Conservation (phyloP, 2,329 filamentous ascomycete species). For the Dothidotthia symphoricarpi region DNA sequence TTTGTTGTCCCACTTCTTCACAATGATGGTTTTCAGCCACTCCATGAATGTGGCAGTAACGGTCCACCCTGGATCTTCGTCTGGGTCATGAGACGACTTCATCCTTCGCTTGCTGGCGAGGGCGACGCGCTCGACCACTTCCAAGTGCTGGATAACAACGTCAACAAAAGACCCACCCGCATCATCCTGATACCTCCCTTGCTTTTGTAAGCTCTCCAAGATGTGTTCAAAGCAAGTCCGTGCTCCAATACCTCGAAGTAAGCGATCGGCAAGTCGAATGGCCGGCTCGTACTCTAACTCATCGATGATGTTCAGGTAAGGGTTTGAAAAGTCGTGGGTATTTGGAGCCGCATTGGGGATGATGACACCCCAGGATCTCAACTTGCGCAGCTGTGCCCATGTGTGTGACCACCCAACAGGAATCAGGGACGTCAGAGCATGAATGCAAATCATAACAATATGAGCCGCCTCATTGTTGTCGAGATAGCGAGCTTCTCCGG, state of each 20-base stretch:
- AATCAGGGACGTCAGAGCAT: conserved; percentile 40
- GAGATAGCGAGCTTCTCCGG: conserved; percentile 22
- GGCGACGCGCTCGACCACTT: conserved; percentile 22
- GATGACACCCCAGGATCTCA: conserved; percentile 40
- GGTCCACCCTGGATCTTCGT: conserved; percentile 38
- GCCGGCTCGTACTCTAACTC: conserved; percentile 54
- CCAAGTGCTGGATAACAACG: conserved; percentile 27
- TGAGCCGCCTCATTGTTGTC: conserved; percentile 41
- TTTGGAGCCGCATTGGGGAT: conserved; percentile 20
- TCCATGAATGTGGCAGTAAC: conserved; percentile 53
- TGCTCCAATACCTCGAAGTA: conserved; percentile 51
- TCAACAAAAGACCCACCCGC: not conserved
- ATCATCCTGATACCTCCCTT: not conserved
- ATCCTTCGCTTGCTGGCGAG: conserved; percentile 21
- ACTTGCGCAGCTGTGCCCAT: conserved; percentile 40
- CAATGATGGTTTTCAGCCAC: conserved; percentile 71
- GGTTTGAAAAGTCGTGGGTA: conserved; percentile 25
- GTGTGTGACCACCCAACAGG: conserved; percentile 31
- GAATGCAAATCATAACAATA: conserved; percentile 43
- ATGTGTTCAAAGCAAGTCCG: conserved; percentile 52
- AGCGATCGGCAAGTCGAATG: conserved; percentile 49
- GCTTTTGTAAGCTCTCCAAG: conserved; percentile 30
- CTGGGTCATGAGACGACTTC: conserved; percentile 9
- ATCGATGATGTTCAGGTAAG: conserved; percentile 41
- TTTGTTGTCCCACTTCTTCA: conserved; percentile 78